Base-by-base conservation (phyloP, 2,329 filamentous ascomycete species). In the Aspergillus sp. region DNA sequence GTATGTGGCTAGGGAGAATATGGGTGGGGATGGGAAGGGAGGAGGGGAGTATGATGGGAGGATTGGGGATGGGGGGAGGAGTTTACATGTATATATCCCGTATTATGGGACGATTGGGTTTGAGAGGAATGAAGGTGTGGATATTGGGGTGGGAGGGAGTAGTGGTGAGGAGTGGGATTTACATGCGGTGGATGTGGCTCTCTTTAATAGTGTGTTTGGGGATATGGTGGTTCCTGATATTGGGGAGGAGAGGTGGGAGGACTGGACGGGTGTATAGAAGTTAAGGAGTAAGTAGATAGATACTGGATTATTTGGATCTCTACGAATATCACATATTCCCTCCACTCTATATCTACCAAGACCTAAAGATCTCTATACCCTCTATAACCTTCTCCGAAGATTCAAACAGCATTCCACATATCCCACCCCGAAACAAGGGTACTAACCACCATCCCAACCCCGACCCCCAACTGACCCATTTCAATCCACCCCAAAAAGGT, bases 371-470 rank as follows among this genome's bases (percentile, higher is more conserved):
- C 30, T 32, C 3, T 11, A 27, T 32, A 32, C 8, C 27, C 27
- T 11, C 27, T 2, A 3, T 11, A 30, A 10, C 4, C 27, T 4
- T 27, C 27, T 10, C 8, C 27, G 10, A 8, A 11, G 27, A 23
- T 19, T 19, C 5, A 55, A 19, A 55, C 25, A 55, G 25, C 17
- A 11, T 36, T 80, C 89, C 89, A 91, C 2, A 88, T 83, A 64
- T 86, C 84, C 64, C 77, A 71, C 1, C 83, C 82, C 8, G 87
- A 86, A 49, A 91, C 70, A 3, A 88, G 49, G 0, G 88, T 89
- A 54, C 87, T 88, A 21, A 84, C 68, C 19, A 88, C 74, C 82
- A 88, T 88, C 8, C 82, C 81, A 11, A 82, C 58, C 1, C 85
- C 87, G 1, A 90, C 82, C 1, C 80, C 75, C 2, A 84, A 80